phyloP scores from a whole-genome alignment of 495 filamentous ascomycete species.

The Penicillium longicatenatum region DNA sequence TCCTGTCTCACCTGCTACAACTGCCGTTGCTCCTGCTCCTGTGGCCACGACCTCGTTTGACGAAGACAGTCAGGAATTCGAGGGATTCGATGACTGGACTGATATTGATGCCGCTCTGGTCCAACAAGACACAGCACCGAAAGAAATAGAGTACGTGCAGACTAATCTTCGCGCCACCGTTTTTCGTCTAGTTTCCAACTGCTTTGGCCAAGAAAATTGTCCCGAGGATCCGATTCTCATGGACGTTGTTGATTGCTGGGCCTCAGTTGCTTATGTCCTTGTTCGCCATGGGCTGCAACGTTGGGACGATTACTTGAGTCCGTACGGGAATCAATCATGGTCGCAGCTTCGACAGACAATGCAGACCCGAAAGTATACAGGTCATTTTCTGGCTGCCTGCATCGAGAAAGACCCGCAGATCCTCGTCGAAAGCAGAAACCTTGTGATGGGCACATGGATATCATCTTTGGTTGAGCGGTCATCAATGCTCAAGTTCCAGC shows the following conservation, averaged over 20 bases:
- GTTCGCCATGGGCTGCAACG: constrained; percentile 40
- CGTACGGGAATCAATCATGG: constrained; percentile 62
- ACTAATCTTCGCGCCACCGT: constrained; percentile 53
- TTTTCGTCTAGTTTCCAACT: constrained; percentile 63
- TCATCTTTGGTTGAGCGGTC: constrained; percentile 64
- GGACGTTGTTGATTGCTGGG: constrained; percentile 62
- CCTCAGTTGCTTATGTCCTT: constrained; percentile 54
- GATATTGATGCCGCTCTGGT: constrained; percentile 55
- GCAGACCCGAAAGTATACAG: constrained; percentile 63
- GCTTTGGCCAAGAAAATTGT: constrained; percentile 63
- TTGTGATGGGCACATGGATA: constrained; percentile 60
- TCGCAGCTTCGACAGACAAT: constrained; percentile 59
- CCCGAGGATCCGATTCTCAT: constrained; percentile 60
- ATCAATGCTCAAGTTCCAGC: constrained; percentile 67
- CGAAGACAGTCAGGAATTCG: constrained; percentile 77
- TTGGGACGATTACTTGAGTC: constrained; percentile 62
- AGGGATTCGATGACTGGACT: constrained; percentile 70
- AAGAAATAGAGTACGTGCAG: constrained; percentile 39
- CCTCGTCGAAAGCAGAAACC: constrained; percentile 46
- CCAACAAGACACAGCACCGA: constrained; percentile 28
- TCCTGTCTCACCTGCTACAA: constrained; percentile 15
- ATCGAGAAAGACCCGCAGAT: constrained; percentile 49
- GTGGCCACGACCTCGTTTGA: constrained; percentile 25
- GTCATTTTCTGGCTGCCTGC: constrained; percentile 62
- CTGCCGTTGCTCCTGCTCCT: constrained; percentile 2